Evolutionary conservation across 495 filamentous ascomycete species (phyloP), one percentile per base, ranked within the genome.

Genomic region (Cenococcum geophilum): DNA sequence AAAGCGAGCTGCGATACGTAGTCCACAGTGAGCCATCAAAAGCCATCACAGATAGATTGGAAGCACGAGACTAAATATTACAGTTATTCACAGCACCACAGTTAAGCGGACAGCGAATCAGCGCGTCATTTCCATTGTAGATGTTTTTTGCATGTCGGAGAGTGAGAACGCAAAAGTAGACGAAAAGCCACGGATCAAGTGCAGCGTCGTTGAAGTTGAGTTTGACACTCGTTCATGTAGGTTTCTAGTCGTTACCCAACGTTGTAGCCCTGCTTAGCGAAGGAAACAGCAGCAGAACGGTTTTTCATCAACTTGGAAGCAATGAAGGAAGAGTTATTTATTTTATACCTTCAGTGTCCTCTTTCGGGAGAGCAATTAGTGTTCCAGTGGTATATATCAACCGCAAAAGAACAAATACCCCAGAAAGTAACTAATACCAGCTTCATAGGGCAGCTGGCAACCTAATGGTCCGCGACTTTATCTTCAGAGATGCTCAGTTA

Each of bases 311-410:
- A 16, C 53, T 21, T 56, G 9, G 23, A 36, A 1, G 1, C 53
- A 14, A 56, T 56, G 53, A 22, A 56, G 37, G 20, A 18, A 14
- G 20, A 57, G 18, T 12, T 57, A 18, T 40, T 20, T 27, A 32
- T 35, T 5, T 35, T 57, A n/a, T 37, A 57, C 54, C 54, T 57
- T 37, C 25, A 32, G 3, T 37, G 20, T 21, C 54, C 25, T 11
- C 54, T 34, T n/a, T 57, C 21, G 27, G 54, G 54, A 12, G 54
- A 57, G 16, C 54, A 42, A 16, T 11, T 42, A 12, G 25, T 57
- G 9, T 57, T 36, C 18, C 27, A 42, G n/a, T 27, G 35, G 27
- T 32, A 32, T 3, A 32, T 32, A 3, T 32, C 6, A 32, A 2
- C 27, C 2, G 3, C 27, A 32, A 2, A 2, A 32, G 3, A 6